phyloP scores from a whole-genome alignment of 2,329 filamentous ascomycete species.

The Aureobasidium sp. region DNA sequence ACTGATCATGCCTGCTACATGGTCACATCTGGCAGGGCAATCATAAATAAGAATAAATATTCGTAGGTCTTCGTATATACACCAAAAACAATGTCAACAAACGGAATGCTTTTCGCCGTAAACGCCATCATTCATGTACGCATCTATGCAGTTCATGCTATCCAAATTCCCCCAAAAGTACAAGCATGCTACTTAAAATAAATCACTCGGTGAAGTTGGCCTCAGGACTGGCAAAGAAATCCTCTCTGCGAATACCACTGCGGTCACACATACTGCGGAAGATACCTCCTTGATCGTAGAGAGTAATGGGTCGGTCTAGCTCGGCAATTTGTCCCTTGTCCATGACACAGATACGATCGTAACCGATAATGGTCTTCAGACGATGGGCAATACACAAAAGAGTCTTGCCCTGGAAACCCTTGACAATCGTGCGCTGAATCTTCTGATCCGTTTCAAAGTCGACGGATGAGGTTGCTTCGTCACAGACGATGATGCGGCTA shows the following conservation, averaged over 20 bases:
- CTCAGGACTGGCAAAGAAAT: constrained; percentile 40
- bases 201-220: constrained; percentile 16
- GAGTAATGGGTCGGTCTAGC: constrained; percentile 76
- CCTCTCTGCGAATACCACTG: constrained; percentile 73
- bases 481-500: constrained; percentile 94
- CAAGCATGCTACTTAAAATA: neutral
- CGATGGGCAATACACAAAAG: constrained; percentile 94
- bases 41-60: neutral
- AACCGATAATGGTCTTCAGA: constrained; percentile 86
- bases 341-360: constrained; percentile 98
- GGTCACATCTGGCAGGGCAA: neutral
- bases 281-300: constrained; percentile 81
- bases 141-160: constrained; percentile 8
- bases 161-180: neutral
- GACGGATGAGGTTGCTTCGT: constrained; percentile 93
- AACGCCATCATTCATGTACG: constrained; percentile 5
- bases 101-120: neutral
- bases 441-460: constrained; percentile 98
- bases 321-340: constrained; percentile 89
- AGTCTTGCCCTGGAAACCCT: constrained; percentile 87
- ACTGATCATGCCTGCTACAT: neutral
- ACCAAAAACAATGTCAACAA: neutral
- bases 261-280: constrained; percentile 93
- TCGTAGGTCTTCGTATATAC: constrained; percentile 15
- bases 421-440: constrained; percentile 90